phyloP scores from a whole-genome alignment of 768 basidiomycete species.

The Gloeopeniophorella convolvens region DNA sequence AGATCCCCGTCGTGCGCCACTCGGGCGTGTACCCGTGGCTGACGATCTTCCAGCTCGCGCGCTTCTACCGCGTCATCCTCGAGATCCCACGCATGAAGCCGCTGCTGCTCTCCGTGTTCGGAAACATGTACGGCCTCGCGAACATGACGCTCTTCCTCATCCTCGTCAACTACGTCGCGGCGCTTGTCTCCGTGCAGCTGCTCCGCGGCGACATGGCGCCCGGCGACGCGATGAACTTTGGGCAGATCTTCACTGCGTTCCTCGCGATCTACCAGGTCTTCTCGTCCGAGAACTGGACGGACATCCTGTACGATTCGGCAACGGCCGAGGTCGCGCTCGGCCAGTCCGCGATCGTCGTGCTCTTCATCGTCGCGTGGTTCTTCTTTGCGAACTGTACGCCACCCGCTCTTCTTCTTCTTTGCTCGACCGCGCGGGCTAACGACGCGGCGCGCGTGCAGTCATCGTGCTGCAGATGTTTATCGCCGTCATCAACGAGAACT shows the following conservation, averaged over 20 bases:
- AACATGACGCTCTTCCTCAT: slow-evolving; percentile 93
- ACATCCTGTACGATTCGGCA: slow-evolving; percentile 57
- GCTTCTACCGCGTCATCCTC: slow-evolving; percentile 91
- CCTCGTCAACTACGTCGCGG: slow-evolving; percentile 79
- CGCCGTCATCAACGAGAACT: slow-evolving; percentile 96
- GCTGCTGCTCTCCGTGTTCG: slow-evolving; percentile 79
- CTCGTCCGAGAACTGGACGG: slow-evolving; percentile 94
- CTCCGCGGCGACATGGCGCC: slow-evolving; percentile 72
- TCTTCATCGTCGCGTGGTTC: slow-evolving; percentile 81
- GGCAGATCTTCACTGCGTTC: slow-evolving; percentile 78
- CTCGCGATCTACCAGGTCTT: slow-evolving; percentile 84
- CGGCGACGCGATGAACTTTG: slow-evolving; percentile 60
- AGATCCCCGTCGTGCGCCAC: slow-evolving; percentile 69
- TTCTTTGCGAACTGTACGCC: slow-evolving; percentile 85
- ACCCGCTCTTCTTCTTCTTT: not conserved
- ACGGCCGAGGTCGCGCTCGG: slow-evolving; percentile 54
- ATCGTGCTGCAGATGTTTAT: slow-evolving; percentile 94
- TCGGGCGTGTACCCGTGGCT: slow-evolving; percentile 79
- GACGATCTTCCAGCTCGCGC: slow-evolving; percentile 74
- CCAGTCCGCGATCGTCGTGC: slow-evolving; percentile 61
- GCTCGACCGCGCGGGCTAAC: not conserved
- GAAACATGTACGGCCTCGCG: slow-evolving; percentile 81
- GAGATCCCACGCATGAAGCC: slow-evolving; percentile 88
- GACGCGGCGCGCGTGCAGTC: slow-evolving; percentile 39
- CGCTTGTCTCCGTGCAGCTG: slow-evolving; percentile 77